Evolutionary conservation across 345 rosid species (phyloP).

Genomic region (Cardamine occulta): DNA sequence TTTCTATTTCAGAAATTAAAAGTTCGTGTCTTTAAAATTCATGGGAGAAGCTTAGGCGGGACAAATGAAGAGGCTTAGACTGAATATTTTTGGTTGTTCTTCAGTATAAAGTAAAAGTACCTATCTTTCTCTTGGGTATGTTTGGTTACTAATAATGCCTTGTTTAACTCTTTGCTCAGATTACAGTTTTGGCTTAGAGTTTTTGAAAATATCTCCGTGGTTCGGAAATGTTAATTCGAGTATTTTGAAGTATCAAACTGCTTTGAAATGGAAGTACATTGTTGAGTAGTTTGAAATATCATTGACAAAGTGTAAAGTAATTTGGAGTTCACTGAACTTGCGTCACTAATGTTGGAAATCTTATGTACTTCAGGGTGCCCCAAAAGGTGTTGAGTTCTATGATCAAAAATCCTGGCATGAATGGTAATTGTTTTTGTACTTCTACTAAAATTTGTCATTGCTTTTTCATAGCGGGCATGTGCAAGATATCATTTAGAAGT

Average conservation of each 20-base stretch:
- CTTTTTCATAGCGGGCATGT: not conserved
- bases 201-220: not conserved
- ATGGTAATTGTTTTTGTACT: slow-evolving; percentile 50
- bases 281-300: slow-evolving; percentile 22
- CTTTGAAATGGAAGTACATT: not conserved
- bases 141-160: not conserved
- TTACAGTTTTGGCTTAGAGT: not conserved
- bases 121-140: slow-evolving; percentile 10
- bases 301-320: not conserved
- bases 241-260: slow-evolving; percentile 3
- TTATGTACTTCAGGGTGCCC: slow-evolving; percentile 57
- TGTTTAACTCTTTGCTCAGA: not conserved
- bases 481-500: not conserved
- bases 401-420: slow-evolving; percentile 82
- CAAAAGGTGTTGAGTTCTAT: slow-evolving; percentile 74
- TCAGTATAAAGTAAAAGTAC: slow-evolving; percentile 12
- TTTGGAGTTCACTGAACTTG: slow-evolving; percentile 15
- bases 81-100: slow-evolving; percentile 6
- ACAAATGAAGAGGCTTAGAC: slow-evolving; percentile 20
- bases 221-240: not conserved
- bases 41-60: slow-evolving; percentile 1
- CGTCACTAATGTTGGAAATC: not conserved
- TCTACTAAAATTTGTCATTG: not conserved
- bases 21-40: not conserved
- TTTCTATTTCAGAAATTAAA: not conserved